These are phyloP conservation scores for Castanopsis chinensis DNA, from an alignment of 306 rosid genomes.

Conservation along the genomic window DNA sequence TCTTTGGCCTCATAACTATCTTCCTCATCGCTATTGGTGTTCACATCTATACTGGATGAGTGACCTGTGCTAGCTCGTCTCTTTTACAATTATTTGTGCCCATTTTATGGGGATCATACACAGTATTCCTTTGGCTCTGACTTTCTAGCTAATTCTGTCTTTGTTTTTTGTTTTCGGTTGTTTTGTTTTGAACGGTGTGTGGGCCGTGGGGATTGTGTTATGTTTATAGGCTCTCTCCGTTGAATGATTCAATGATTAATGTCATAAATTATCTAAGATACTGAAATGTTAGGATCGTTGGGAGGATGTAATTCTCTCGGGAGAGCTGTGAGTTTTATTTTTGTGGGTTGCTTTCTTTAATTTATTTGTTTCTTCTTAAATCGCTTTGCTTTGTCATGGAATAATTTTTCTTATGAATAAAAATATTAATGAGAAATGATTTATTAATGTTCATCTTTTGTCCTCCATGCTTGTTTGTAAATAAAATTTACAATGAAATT, in stretches of 20 bases:
- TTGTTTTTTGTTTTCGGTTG: background rate
- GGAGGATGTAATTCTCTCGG: no score
- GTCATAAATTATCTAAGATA: background rate
- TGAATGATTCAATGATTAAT: background rate
- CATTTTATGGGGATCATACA: no score
- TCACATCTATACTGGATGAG: constrained; percentile 54
- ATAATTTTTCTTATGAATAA: no score
- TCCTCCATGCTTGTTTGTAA: no score
- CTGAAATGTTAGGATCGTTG: no score
- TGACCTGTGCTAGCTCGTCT: background rate
- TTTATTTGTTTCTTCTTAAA: no score
- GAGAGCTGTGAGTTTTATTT: no score
- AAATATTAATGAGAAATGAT: no score
- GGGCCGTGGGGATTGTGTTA: background rate
- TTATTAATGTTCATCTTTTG: no score
- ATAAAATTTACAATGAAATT: no score
- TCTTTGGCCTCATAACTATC: constrained; percentile 65
- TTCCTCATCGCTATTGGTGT: constrained; percentile 64
- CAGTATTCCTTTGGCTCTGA: background rate
- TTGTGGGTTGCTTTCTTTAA: no score
- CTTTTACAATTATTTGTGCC: background rate
- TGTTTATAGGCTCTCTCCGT: background rate
- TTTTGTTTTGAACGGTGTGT: background rate
- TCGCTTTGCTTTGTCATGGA: no score
- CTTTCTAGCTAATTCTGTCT: background rate